Percentiles rank a stretch among this genome's conserved stretches.
Conservation (phyloP, 306 rosid species). For the Vicia sativa region DNA sequence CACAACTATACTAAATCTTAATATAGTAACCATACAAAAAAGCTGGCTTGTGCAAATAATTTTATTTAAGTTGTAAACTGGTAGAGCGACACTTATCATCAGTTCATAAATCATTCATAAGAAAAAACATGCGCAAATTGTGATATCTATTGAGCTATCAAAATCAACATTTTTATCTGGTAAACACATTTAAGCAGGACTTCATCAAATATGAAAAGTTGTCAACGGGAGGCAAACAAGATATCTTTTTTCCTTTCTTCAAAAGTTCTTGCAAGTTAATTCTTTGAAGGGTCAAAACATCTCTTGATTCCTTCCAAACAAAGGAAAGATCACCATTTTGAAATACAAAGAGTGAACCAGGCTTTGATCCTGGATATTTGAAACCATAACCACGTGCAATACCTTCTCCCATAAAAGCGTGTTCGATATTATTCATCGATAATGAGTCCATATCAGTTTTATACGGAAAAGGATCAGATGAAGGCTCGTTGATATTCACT, state of each 20-base stretch:
- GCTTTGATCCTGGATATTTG: conserved; percentile 92
- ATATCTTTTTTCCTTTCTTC: conserved; percentile 79
- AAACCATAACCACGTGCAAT: conserved; percentile 95
- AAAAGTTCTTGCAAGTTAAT: conserved; percentile 79
- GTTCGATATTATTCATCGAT: conserved; percentile 53
- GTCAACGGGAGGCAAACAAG: conserved; percentile 68
- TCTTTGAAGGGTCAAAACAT: conserved; percentile 84
- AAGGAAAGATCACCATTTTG: conserved; percentile 82
- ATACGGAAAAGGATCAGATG: conserved; percentile 77
- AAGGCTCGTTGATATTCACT: conserved; percentile 70
- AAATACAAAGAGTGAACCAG: conserved; percentile 82
- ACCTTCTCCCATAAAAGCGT: conserved; percentile 77
- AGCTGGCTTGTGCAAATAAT: neutral
- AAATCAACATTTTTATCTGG: conserved; percentile 42
- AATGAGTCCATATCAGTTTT: conserved; percentile 59
- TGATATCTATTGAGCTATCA: neutral
- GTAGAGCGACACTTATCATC: neutral
- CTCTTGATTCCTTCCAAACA: conserved; percentile 87
- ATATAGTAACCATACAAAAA: neutral
- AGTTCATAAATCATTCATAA: neutral
- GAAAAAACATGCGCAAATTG: neutral
- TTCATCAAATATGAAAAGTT: conserved; percentile 92
- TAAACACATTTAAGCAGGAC: conserved; percentile 92
- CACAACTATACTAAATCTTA: neutral
- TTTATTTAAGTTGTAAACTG: neutral